These are phyloP conservation scores for Pisolithus microcarpus DNA, from an alignment of 768 basidiomycete genomes.

Conservation along the genomic window DNA sequence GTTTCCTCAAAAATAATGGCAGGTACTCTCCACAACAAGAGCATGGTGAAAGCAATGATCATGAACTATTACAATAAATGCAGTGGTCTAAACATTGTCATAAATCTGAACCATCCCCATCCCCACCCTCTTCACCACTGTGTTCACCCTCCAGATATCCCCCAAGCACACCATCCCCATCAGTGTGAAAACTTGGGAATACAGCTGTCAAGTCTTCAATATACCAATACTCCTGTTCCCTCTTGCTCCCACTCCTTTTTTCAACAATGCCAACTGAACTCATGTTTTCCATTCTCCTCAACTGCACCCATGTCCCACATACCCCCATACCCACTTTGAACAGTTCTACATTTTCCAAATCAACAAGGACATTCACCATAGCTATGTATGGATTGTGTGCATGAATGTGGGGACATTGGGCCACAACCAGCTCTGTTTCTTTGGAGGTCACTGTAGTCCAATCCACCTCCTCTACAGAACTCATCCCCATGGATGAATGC, in stretches of 20 bases:
- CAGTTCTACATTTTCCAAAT: conserved; percentile 7
- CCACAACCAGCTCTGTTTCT: no score
- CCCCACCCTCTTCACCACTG: no score
- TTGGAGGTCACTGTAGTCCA: no score
- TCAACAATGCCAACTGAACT: not conserved
- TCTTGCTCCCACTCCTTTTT: not conserved
- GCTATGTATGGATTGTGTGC: conserved; percentile 34
- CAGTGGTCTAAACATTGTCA: no score
- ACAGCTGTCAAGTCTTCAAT: conserved; percentile 43
- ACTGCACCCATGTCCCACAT: conserved; percentile 31
- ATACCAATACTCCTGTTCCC: conserved; percentile 43
- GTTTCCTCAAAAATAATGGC: no score
- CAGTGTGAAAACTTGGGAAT: conserved; percentile 44
- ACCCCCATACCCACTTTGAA: conserved; percentile 27
- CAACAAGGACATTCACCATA: conserved; percentile 24
- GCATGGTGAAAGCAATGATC: no score
- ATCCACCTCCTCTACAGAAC: no score
- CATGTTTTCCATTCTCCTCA: conserved; percentile 11
- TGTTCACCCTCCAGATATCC: no score
- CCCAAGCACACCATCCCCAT: conserved; percentile 5
- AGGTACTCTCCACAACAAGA: no score
- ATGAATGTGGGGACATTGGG: not conserved
- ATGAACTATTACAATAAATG: no score
- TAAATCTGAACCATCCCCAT: no score
- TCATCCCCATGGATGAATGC: no score